Percentiles rank a stretch among this genome's conserved stretches.
Evolutionary conservation across 139 green algal genomes (phyloP).

Genomic region (Closterium sp.): DNA sequence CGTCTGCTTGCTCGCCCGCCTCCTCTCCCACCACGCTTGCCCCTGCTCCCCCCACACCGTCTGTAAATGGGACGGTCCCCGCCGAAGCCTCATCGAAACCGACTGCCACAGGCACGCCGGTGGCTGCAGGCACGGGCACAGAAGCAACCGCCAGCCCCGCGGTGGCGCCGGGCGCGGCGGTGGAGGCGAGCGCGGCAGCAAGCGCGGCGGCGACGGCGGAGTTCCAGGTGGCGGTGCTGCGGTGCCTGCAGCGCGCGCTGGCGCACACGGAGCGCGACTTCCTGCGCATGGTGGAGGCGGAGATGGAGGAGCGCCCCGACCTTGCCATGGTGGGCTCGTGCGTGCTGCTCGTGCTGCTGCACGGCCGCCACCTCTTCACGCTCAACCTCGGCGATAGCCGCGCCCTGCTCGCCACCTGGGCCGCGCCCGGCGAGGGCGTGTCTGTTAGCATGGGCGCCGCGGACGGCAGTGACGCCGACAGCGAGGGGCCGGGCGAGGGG

Average conservation of each 20-base stretch:
- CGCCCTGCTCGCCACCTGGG: conserved; percentile 27
- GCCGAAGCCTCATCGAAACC: neutral
- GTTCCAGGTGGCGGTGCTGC: conserved; percentile 21
- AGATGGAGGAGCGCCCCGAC: conserved; percentile 43
- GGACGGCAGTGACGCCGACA: neutral
- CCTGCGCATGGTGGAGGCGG: conserved; percentile 31
- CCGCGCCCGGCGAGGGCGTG: neutral
- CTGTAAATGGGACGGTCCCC: neutral
- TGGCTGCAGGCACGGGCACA: too few species aligned
- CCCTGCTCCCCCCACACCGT: neutral
- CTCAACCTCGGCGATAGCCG: conserved; percentile 41
- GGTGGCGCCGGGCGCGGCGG: neutral
- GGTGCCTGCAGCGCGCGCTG: conserved; percentile 4
- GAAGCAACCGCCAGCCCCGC: neutral
- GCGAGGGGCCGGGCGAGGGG: neutral
- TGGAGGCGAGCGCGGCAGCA: neutral
- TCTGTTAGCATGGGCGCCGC: neutral
- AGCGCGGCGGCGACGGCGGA: conserved; percentile 4
- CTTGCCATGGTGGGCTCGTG: conserved; percentile 41
- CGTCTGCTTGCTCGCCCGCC: neutral
- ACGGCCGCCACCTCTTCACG: conserved; percentile 33
- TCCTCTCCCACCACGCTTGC: neutral
- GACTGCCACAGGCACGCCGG: too few species aligned
- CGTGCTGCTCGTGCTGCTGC: conserved; percentile 24
- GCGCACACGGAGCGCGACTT: conserved; percentile 29